These are phyloP conservation scores for Prunus mongolica DNA, from an alignment of 306 rosid genomes.

Conservation along the genomic window DNA sequence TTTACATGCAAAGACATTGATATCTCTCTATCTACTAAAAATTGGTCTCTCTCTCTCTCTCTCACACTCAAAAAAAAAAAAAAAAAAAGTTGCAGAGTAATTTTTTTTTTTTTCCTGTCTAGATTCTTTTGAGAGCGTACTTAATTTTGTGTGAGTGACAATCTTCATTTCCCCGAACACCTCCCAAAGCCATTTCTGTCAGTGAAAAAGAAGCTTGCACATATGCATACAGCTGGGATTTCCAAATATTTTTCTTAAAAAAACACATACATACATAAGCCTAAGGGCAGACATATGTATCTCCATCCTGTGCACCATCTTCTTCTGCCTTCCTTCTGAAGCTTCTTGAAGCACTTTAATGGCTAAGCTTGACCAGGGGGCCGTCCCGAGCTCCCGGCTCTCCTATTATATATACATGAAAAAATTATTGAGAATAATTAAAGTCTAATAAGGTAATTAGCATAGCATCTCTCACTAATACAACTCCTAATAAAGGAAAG, in stretches of 20 bases:
- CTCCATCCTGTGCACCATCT: constrained; percentile 9
- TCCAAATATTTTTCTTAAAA: background rate
- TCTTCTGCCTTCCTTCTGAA: constrained; percentile 27
- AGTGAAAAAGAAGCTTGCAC: background rate
- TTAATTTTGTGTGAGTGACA: background rate
- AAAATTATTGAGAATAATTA: background rate
- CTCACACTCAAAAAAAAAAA: background rate
- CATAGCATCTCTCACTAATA: background rate
- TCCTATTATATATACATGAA: constrained; percentile 38
- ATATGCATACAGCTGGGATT: background rate
- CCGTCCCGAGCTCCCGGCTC: constrained; percentile 65
- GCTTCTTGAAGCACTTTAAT: constrained; percentile 21
- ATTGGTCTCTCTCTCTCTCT: background rate
- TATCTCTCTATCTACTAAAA: background rate
- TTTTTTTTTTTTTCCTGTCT: background rate
- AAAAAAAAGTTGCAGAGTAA: background rate
- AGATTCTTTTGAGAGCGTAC: background rate
- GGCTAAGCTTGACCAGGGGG: constrained; percentile 66
- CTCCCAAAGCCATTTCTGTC: background rate
- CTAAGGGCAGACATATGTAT: background rate
- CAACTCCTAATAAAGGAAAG: constrained; percentile 26
- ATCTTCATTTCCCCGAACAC: background rate
- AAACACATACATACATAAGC: constrained; percentile 23
- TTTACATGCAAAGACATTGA: background rate
- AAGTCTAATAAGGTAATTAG: constrained; percentile 5